Percentiles rank a stretch among this genome's conserved stretches.
Conservation (phyloP, 352 stramenopile species). For the Vaucheria bursata region DNA sequence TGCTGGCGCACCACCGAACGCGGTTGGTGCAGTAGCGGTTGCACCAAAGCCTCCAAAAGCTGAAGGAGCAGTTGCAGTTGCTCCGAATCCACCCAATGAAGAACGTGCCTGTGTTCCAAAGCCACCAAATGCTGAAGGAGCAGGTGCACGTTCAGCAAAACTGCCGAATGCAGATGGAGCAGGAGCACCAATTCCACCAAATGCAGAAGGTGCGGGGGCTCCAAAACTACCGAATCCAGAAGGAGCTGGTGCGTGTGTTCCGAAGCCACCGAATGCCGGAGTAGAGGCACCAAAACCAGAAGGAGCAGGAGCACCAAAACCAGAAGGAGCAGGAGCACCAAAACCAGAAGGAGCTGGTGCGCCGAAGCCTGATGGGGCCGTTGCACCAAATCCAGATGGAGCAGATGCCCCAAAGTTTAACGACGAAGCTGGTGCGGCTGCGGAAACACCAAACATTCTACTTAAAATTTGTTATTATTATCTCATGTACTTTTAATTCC, state of each 20-base stretch:
- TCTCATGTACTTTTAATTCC: too few species aligned
- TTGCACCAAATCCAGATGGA: conserved; percentile 5
- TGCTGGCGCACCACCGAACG: conserved; percentile 3
- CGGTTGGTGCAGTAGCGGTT: conserved; percentile 7
- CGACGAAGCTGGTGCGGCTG: not conserved
- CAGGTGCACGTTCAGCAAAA: conserved; percentile 11
- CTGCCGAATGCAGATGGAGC: conserved; percentile 13
- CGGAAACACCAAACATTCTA: too few species aligned
- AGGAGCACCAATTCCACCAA: conserved; percentile 3
- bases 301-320: conserved; percentile 7
- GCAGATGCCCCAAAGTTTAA: conserved; percentile 11
- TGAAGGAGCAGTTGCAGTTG: not conserved
- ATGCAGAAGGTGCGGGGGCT: conserved; percentile 10
- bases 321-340: conserved; percentile 12
- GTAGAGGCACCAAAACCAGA: not conserved
- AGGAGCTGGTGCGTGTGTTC: not conserved
- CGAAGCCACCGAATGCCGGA: too few species aligned
- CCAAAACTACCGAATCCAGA: not conserved
- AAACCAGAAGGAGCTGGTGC: conserved; percentile 9
- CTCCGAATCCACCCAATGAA: not conserved
- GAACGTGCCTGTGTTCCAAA: conserved; percentile 3
- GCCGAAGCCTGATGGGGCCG: conserved; percentile 2
- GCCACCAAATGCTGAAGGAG: conserved; percentile 6
- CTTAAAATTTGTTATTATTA: too few species aligned
- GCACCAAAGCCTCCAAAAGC: conserved; percentile 9